A percentile compares a stretch with the other conserved stretches of the same genome.
These are phyloP conservation scores for Barnettozyma sp. DNA, from an alignment of 805 yeast species.

Conservation along the genomic window DNA sequence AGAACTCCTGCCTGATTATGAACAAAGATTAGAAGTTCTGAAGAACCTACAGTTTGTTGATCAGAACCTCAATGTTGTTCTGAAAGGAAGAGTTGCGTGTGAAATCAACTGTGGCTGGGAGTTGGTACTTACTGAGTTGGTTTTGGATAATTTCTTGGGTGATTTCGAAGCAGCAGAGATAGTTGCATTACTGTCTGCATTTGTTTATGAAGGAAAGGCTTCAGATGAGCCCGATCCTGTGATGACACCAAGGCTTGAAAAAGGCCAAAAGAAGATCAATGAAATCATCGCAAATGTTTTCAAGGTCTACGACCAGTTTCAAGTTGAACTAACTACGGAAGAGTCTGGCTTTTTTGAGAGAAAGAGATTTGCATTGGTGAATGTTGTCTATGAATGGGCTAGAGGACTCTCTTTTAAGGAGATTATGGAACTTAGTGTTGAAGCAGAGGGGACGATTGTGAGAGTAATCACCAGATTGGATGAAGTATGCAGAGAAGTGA, in stretches of 20 bases:
- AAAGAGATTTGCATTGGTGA: constrained; percentile 83
- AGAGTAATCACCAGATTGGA: constrained; percentile 91
- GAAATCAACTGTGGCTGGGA: constrained; percentile 92
- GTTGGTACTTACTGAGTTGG: constrained; percentile 77
- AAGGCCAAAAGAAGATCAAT: constrained; percentile 58
- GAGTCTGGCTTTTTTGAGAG: constrained; percentile 79
- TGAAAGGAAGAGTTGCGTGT: constrained; percentile 92
- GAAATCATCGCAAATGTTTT: constrained; percentile 62
- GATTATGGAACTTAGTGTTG: constrained; percentile 81
- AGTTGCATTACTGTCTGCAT: constrained; percentile 87
- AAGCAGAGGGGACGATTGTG: constrained; percentile 95
- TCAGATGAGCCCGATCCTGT: constrained; percentile 52
- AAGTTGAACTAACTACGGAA: constrained; percentile 72
- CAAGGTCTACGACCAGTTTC: constrained; percentile 54
- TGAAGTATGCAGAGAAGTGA: constrained; percentile 91
- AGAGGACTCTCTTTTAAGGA: constrained; percentile 87
- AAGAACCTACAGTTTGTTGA: constrained; percentile 79
- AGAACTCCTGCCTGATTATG: constrained; percentile 88
- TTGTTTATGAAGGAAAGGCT: constrained; percentile 80
- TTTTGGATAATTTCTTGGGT: constrained; percentile 85
- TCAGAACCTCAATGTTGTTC: constrained; percentile 60
- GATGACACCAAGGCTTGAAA: constrained; percentile 74
- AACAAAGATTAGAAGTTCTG: constrained; percentile 76
- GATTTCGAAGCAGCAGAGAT: constrained; percentile 94
- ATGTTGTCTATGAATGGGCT: constrained; percentile 98